Conservation (phyloP, 129 eudicot genomes). For the Kitagawia praeruptora region DNA sequence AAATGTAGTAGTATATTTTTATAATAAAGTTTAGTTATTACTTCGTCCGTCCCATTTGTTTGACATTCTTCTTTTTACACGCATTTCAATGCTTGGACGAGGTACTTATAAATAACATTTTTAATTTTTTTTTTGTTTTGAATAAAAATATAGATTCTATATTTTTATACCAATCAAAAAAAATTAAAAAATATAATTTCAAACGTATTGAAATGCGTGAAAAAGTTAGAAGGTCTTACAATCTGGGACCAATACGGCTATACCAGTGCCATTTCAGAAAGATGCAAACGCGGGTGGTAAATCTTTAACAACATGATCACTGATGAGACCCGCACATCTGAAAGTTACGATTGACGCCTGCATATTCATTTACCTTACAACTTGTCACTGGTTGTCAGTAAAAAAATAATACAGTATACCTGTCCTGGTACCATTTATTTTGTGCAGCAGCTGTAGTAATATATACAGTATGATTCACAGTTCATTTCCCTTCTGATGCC, state of each 20-base stretch:
- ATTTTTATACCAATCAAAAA: too few species aligned
- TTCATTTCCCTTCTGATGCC: slow-evolving; percentile 54
- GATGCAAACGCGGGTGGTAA: background rate
- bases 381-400: background rate
- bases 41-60: too few species aligned
- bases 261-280: background rate
- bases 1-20: background rate
- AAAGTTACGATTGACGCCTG: background rate
- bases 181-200: too few species aligned
- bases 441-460: slow-evolving; percentile 14
- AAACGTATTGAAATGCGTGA: too few species aligned
- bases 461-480: slow-evolving; percentile 21
- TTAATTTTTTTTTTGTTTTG: too few species aligned
- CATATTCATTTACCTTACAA: slow-evolving; percentile 3
- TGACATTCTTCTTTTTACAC: too few species aligned
- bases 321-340: background rate
- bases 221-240: too few species aligned
- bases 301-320: background rate
- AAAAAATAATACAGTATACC: background rate
- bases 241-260: too few species aligned
- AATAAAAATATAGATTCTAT: too few species aligned
- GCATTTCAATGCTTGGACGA: too few species aligned
- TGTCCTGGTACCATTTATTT: slow-evolving; percentile 2
- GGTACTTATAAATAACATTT: too few species aligned
- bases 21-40: background rate